phyloP scores from a whole-genome alignment of 2,329 filamentous ascomycete genomes.

The Penicillium crustosum region DNA sequence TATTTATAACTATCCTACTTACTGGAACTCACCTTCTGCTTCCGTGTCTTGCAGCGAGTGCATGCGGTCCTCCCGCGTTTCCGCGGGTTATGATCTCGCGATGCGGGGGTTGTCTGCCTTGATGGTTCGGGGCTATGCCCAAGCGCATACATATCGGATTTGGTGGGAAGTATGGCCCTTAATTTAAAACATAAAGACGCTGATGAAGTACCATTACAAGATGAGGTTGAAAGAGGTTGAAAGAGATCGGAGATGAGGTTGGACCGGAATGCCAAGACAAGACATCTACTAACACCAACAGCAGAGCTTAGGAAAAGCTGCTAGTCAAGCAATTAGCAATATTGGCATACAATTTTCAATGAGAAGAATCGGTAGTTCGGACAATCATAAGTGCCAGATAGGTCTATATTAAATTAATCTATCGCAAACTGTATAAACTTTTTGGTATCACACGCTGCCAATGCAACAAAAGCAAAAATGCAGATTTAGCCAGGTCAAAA shows the following conservation, averaged over 20 bases:
- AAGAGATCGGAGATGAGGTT: conserved; percentile 3
- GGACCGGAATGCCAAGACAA: conserved; percentile 9
- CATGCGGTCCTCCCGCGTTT: conserved; percentile 49
- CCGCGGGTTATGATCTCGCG: conserved; percentile 42
- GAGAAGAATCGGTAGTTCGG: neutral
- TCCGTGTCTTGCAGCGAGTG: conserved; percentile 48
- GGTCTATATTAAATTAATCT: neutral
- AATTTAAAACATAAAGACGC: neutral
- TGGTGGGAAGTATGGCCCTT: neutral
- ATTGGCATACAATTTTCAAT: neutral
- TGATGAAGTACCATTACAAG: neutral
- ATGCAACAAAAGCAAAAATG: conserved; percentile 10
- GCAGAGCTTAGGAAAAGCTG: neutral
- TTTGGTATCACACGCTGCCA: conserved; percentile 14
- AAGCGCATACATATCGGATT: conserved; percentile 16
- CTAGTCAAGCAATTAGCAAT: neutral
- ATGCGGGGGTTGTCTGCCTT: conserved; percentile 26
- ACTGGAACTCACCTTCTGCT: conserved; percentile 42
- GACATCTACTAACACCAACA: neutral
- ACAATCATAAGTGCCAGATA: neutral
- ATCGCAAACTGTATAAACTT: neutral
- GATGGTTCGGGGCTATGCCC: conserved; percentile 21
- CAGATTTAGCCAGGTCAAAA: neutral
- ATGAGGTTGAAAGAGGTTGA: neutral
- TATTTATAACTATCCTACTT: neutral